Evolutionary conservation across 306 rosid species (phyloP).

Genomic region (Pyrus communis): DNA sequence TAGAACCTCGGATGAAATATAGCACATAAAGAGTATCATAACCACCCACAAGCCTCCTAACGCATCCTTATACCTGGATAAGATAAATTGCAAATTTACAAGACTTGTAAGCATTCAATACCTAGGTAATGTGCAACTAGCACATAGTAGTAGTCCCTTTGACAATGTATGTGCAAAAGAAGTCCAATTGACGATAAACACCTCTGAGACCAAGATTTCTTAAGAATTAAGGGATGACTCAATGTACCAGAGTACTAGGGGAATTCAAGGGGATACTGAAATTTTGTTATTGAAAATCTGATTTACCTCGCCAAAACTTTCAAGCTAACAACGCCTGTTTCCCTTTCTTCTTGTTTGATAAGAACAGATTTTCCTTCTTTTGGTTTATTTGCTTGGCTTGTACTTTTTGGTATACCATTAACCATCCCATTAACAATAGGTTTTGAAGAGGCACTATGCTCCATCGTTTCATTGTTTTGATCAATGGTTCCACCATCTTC

Average conservation of each 20-base stretch:
- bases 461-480: neutral
- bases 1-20: constrained; percentile 58
- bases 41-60: constrained; percentile 86
- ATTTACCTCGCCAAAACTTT: constrained; percentile 68
- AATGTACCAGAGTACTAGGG: neutral
- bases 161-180: neutral
- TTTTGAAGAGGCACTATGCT: constrained; percentile 14
- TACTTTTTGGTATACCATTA: constrained; percentile 30
- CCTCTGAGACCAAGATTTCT: neutral
- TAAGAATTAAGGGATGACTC: neutral
- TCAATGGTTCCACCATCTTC: constrained; percentile 28
- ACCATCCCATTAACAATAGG: constrained; percentile 32
- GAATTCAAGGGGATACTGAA: neutral
- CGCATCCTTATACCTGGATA: constrained; percentile 65
- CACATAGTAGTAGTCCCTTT: neutral
- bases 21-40: constrained; percentile 58
- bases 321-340: constrained; percentile 80
- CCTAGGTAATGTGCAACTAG: neutral
- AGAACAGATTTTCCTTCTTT: constrained; percentile 63
- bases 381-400: constrained; percentile 34
- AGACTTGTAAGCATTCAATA: neutral
- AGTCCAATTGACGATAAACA: neutral
- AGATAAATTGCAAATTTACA: neutral
- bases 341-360: constrained; percentile 82
- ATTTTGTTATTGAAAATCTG: neutral